Conservation (phyloP, 192 early-diverging fungal species). For the Coemansia sp. region DNA sequence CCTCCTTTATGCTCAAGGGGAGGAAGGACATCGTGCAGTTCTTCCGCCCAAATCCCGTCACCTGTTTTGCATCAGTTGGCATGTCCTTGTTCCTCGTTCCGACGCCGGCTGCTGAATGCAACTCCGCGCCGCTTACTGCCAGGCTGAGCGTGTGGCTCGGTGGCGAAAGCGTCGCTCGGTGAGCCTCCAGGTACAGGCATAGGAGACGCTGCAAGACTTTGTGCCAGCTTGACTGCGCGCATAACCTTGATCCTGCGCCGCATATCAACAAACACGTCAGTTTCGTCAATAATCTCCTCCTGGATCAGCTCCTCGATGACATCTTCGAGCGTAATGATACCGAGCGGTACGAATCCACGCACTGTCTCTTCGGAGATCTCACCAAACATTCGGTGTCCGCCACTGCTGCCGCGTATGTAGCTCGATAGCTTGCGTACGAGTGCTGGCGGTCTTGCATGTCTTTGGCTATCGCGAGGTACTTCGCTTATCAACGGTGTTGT, state of each 20-base stretch:
- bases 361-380: conserved; percentile 45
- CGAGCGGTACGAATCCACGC: conserved; percentile 57
- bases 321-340: conserved; percentile 82
- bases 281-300: conserved; percentile 84
- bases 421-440: conserved; percentile 39
- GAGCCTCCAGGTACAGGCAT: conserved; percentile 3
- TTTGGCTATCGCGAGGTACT: background rate
- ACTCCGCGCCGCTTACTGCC: conserved; percentile 15
- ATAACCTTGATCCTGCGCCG: conserved; percentile 50
- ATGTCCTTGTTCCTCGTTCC: conserved; percentile 19
- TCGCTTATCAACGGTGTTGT: conserved; percentile 25
- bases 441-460: conserved; percentile 14
- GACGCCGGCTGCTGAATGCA: conserved; percentile 31
- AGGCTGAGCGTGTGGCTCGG: background rate
- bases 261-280: conserved; percentile 67
- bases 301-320: conserved; percentile 85
- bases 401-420: conserved; percentile 32
- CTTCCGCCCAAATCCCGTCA: background rate
- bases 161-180: background rate
- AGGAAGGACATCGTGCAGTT: background rate
- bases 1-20: background rate
- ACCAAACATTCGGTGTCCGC: conserved; percentile 13
- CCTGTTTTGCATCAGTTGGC: conserved; percentile 1
- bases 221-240: conserved; percentile 46
- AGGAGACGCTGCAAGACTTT: conserved; percentile 10